Base-by-base conservation (phyloP, 495 filamentous ascomycete genomes). In the Hypoxylon rickii region DNA sequence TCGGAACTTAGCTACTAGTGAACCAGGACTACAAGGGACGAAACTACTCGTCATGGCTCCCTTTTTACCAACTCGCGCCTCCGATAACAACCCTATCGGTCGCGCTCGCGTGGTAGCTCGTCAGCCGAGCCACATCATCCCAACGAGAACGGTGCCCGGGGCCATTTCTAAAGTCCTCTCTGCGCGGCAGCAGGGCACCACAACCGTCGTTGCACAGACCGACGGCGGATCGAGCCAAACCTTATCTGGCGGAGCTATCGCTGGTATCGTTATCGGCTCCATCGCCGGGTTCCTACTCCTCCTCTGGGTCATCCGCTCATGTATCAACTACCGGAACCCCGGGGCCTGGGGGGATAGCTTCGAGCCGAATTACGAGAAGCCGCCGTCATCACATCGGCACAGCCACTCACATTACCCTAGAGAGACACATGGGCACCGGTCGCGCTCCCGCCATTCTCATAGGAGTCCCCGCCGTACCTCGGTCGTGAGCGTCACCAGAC, bases 181-280 rank as follows among this genome's bases (percentile, higher is more conserved):
- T 3, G 47, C 57, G 3, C 55, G 61, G 3, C 61, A 60, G 5
- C 56, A 63, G 46, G 42, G 22, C 2, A 64, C 64, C 2, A 67
- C 61, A 10, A 64, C 64, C 2, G 64, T 67, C 48, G 33, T 67
- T 31, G 45, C 49, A 11, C 17, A 43, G 4, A 52, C 51, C 12
- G 58, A 38, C 20, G 75, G 75, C 52, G 66, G 67, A 10, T 39
- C 58, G 5, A 42, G 21, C 10, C 70, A 65, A n/a, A 78, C 69
- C 12, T 70, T 85, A 12, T 71, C 70, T 15, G 74, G 80, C 13
- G 82, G 83, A 17, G 80, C 70, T 1, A 83, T 85, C 34, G 83
- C 82, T 0, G 83, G 83, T 33, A 84, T 84, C 51, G 82, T 85
- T 42, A 76, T 85, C 60, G 83, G 83, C 26, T 76, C 77, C 16